Conservation (phyloP, 148 eudicot species). For the Linanthus parryae region DNA sequence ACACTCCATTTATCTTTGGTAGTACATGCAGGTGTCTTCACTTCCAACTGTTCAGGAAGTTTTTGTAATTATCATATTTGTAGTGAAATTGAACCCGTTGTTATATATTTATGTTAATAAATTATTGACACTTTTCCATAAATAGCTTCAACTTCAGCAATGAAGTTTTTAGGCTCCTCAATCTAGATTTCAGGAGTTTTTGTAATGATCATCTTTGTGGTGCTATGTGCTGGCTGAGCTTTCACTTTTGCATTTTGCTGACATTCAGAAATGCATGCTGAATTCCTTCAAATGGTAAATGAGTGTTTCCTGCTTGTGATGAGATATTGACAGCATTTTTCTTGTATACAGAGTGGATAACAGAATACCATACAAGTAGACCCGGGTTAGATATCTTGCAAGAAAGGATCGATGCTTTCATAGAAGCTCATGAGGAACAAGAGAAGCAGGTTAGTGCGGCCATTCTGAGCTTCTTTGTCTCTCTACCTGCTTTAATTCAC, state of each 20-base stretch:
- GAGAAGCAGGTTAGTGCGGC: constrained; percentile 59
- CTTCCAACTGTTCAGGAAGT: too few species aligned
- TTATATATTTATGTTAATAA: too few species aligned
- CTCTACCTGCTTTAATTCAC: too few species aligned
- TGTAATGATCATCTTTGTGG: too few species aligned
- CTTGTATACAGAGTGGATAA: constrained; percentile 61
- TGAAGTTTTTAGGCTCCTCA: too few species aligned
- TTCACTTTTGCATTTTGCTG: background rate
- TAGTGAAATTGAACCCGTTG: too few species aligned
- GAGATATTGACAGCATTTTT: constrained; percentile 2
- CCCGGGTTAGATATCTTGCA: constrained; percentile 74
- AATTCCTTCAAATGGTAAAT: background rate
- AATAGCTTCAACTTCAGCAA: too few species aligned
- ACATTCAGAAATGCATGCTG: background rate
- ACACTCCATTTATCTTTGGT: too few species aligned
- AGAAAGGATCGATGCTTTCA: constrained; percentile 71
- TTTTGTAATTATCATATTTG: too few species aligned
- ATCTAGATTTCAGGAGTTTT: too few species aligned
- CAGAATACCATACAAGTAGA: constrained; percentile 54
- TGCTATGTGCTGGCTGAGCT: background rate
- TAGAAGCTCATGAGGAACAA: constrained; percentile 51
- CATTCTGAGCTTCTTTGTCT: background rate
- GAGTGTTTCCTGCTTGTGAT: background rate
- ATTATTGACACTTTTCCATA: too few species aligned
- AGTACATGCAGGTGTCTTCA: too few species aligned